Evolutionary conservation across 1,139 yeast genomes (phyloP), one percentile per base, ranked within the genome.

Genomic region (Scheffersomyces illinoinensis): DNA sequence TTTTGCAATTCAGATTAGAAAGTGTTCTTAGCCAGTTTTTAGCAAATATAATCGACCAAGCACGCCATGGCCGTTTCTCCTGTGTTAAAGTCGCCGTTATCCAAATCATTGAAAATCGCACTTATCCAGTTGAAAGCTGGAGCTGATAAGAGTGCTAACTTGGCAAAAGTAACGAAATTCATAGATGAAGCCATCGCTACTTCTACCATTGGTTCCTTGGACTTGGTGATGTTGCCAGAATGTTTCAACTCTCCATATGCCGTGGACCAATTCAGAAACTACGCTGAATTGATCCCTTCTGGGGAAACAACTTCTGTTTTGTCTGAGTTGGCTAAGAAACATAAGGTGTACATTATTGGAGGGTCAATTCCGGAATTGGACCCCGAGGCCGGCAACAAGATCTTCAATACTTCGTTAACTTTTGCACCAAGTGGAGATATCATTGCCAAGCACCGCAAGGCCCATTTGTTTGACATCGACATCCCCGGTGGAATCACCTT

Each of bases 191-290:
- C 92, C 3, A 72, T 86, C 24, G 60, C 67, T 3, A 76, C 81
- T 55, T 78, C 87, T 47, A 85, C 85, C 47, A 76, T 79, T 50
- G 79, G 72, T 2, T 71, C 69, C 54, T 63, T 88, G 19, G 90
- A 89, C 64, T 74, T 88, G 59, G 83, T 90, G n/a, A 88, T 90
- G 71, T 77, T 90, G 55, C 96, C 96, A 5, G 98, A 95, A 76
- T 93, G 98, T 76, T 95, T 93, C 84, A 93, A 93, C 73, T 90
- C 98, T 0, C 98, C 98, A 5, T 95, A 95, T 70, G 89, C 97
- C 0, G 97, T 92, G 39, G 86, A 86, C 60, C 90, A 95, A 61
- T 95, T 95, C 74, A 85, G 90, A 33, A 86, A 90, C 62, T 93
- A 93, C 71, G 93, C 97, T 10, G 98, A 93, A 71, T 64, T 68